Percentiles rank a stretch among this genome's conserved stretches.
Conservation (phyloP, 305 asterid species). For the Withania somnifera region DNA sequence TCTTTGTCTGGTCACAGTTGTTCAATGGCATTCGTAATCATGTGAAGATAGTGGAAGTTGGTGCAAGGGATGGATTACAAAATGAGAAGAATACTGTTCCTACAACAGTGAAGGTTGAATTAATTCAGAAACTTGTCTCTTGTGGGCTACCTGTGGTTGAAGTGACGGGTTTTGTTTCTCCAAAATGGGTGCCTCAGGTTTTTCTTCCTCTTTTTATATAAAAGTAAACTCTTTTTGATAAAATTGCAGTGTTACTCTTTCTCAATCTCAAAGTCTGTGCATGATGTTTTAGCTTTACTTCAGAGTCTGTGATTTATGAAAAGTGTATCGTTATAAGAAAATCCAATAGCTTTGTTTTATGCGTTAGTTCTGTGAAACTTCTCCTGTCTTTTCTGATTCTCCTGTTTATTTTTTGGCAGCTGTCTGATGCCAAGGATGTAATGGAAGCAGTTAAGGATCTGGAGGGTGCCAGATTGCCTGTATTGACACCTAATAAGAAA, state of each 20-base stretch:
- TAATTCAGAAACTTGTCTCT: slow-evolving; percentile 64
- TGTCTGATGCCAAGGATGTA: slow-evolving; percentile 91
- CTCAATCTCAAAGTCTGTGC: not conserved
- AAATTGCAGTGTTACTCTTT: not conserved
- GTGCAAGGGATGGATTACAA: slow-evolving; percentile 94
- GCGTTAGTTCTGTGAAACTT: not conserved
- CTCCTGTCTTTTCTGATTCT: slow-evolving; percentile 8
- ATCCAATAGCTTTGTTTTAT: not conserved
- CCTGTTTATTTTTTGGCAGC: slow-evolving; percentile 27
- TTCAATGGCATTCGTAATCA: slow-evolving; percentile 54
- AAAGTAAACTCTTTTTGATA: not conserved
- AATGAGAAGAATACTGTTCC: slow-evolving; percentile 83
- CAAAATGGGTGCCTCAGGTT: slow-evolving; percentile 99
- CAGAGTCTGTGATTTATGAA: not conserved
- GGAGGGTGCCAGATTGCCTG: slow-evolving; percentile 76
- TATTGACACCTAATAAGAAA: slow-evolving; percentile 82
- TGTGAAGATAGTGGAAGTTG: slow-evolving; percentile 94
- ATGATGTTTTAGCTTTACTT: not conserved
- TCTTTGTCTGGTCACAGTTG: slow-evolving; percentile 30
- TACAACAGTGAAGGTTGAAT: slow-evolving; percentile 57
- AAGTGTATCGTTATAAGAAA: not conserved
- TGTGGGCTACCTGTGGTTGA: slow-evolving; percentile 84
- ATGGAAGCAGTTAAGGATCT: slow-evolving; percentile 66
- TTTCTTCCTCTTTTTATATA: not conserved
- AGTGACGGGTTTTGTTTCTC: slow-evolving; percentile 96